Base-by-base conservation (phyloP, 1,284 basidiomycete genomes). In the Agaricales sp. region DNA sequence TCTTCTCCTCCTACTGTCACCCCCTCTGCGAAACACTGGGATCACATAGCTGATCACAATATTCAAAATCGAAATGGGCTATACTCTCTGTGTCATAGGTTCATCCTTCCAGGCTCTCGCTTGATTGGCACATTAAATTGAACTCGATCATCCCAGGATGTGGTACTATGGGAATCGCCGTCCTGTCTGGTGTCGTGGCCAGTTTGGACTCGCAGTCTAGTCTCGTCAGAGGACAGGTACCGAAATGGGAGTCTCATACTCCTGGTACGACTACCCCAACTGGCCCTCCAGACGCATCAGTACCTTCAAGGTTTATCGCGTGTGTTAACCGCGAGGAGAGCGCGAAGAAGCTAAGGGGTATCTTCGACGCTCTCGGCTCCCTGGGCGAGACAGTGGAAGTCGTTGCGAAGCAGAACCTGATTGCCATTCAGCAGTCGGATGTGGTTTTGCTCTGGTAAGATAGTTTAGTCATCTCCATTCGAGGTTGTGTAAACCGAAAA, bases 131-230 rank as follows among this genome's bases (percentile, higher is more conserved):
- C n/a, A n/a, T n/a, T n/a, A n/a, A n/a, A n/a, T n/a, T n/a, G n/a
- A n/a, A n/a, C n/a, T n/a, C n/a, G n/a, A n/a, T n/a, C n/a, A n/a
- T n/a, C n/a, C 52, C 38, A 91, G 93, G 93, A 75, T 99, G 96
- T 67, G 96, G 96, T 51, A 99, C 96, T 4, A 99, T 99, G 96
- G 96, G 96, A 51, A 71, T 98, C 55, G 93, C 96, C 52, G 80
- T 99, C 63, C 79, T 96, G 45, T 96, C 94, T 23, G 96, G 92
- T 49, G 82, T 95, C 38, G 69, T 94, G 45, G 78, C 83, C 53
- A 84, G 85, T 62, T 74, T 90, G 45, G 73, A 83, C 53, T 64
- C 72, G 4, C 71, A 69, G 57, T 58, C 70, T 51, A 38, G 50
- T 48, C 18, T 46, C 54, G 2, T 24, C 16, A 53, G 35, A 59